Base-by-base conservation (phyloP, 495 filamentous ascomycete genomes). In the Daldinia grandis region DNA sequence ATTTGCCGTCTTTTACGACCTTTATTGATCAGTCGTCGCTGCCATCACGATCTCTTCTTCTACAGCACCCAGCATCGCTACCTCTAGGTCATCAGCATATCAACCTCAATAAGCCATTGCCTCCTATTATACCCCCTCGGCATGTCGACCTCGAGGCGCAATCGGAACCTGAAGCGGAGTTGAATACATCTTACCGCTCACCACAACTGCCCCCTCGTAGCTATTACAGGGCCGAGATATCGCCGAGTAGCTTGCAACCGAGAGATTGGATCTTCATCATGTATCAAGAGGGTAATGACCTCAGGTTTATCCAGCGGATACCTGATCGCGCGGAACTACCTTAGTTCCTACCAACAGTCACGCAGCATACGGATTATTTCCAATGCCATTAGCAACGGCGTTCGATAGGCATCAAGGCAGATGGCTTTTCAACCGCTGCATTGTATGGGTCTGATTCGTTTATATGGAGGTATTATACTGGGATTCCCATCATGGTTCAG, bases 81-180 rank as follows among this genome's bases (percentile, higher is more conserved):
- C 51, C 42, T 4, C 25, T 61, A 1, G 31, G 37, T 17, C 65
- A 57, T 47, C 49, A 44, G 37, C 49, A n/a, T 8, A 14, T 27
- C 30, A 21, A 66, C n/a, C 56, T 73, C 19, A 73, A 73, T 53
- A 73, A 70, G 25, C 71, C 71, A 5, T 19, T 73, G 27, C 71
- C 71, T 14, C 66, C 58, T 25, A 65, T 73, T 8, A 1, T 42
- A 68, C 51, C 35, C 30, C 10, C 59, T 27, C 53, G 35, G 10
- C 47, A 50, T 27, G 21, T 6, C 40, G 30, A 44, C 33, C 15
- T 49, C 14, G 59, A 68, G 4, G 31, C 21, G 25, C 64, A 33
- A 61, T 27, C 38, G 24, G 10, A n/a, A 21, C 24, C 27, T 3
- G 25, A 24, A n/a, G 54, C 28, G 15, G 57, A 62, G 7, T 51